A percentile compares a stretch with the other conserved stretches of the same genome.
Evolutionary conservation across 768 basidiomycete genomes (phyloP).

Genomic region (Rhodotorula paludigena): DNA sequence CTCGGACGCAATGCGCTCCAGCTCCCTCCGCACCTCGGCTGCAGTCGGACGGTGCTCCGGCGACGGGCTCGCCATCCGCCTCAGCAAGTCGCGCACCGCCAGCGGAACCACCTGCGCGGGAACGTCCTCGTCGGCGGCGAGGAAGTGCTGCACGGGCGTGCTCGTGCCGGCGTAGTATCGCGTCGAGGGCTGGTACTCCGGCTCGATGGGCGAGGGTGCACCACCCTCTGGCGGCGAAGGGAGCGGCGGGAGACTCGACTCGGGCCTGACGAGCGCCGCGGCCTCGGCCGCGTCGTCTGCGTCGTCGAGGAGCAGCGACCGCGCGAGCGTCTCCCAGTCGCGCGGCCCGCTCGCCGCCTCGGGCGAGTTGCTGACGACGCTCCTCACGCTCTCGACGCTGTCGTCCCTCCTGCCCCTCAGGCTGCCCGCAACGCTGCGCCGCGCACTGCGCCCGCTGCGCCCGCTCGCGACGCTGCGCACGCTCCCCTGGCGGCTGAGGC

Average conservation of each 20-base stretch:
- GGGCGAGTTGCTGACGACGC: neutral
- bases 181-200: neutral
- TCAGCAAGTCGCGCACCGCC: slow-evolving; percentile 17
- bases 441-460: slow-evolving; percentile 4
- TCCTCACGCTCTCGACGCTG: slow-evolving; percentile 21
- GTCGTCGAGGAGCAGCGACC: slow-evolving; percentile 11
- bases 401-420: slow-evolving; percentile 6
- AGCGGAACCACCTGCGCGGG: slow-evolving; percentile 15
- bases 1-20: no score
- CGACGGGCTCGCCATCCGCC: slow-evolving; percentile 21
- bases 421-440: neutral
- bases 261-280: no score
- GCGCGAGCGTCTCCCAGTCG: slow-evolving; percentile 4
- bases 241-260: neutral
- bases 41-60: slow-evolving; percentile 18
- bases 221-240: neutral
- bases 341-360: neutral
- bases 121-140: neutral
- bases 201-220: neutral
- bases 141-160: slow-evolving; percentile 34
- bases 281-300: neutral
- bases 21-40: neutral
- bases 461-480: slow-evolving; percentile 8
- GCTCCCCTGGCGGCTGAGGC: slow-evolving; percentile 9
- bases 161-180: slow-evolving; percentile 7